Percentiles rank a stretch among this genome's conserved stretches.
Conservation (phyloP, 148 eudicot genomes). For the Arctostaphylos glauca region DNA sequence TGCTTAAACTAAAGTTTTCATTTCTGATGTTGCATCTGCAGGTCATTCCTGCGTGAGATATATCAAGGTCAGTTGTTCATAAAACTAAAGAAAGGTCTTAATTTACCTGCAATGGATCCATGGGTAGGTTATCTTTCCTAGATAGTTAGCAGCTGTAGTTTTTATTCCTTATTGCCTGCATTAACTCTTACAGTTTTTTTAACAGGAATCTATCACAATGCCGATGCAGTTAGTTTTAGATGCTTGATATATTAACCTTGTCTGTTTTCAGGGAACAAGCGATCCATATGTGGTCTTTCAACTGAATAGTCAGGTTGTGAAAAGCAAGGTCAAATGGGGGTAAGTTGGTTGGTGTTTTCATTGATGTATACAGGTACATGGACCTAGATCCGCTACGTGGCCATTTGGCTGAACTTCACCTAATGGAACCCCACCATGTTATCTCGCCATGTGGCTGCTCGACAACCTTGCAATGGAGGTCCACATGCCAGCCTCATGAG, state of each 20-base stretch:
- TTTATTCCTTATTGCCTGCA: neutral
- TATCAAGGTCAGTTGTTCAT: slow-evolving; percentile 89
- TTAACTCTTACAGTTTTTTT: neutral
- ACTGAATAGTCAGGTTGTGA: slow-evolving; percentile 72
- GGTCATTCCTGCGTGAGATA: slow-evolving; percentile 52
- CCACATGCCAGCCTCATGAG: neutral
- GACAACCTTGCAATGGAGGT: neutral
- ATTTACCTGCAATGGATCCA: slow-evolving; percentile 93
- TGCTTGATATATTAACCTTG: neutral
- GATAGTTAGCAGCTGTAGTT: neutral
- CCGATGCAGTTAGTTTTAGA: neutral
- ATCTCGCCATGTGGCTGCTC: neutral
- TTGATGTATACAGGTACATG: neutral
- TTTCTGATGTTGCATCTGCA: no score
- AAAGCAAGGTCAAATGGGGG: slow-evolving; percentile 96
- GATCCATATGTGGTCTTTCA: slow-evolving; percentile 92
- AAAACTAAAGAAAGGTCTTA: slow-evolving; percentile 76
- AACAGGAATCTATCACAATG: neutral
- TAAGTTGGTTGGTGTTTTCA: slow-evolving; percentile 30
- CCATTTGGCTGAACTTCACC: neutral
- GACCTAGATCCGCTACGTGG: neutral
- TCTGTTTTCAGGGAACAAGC: slow-evolving; percentile 81
- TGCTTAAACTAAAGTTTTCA: no score
- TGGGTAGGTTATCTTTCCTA: slow-evolving; percentile 60
- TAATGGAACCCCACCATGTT: neutral